Percentiles rank a stretch among this genome's conserved stretches.
phyloP scores from a whole-genome alignment of 2,329 filamentous ascomycete genomes.

The Emmonsia crescens region DNA sequence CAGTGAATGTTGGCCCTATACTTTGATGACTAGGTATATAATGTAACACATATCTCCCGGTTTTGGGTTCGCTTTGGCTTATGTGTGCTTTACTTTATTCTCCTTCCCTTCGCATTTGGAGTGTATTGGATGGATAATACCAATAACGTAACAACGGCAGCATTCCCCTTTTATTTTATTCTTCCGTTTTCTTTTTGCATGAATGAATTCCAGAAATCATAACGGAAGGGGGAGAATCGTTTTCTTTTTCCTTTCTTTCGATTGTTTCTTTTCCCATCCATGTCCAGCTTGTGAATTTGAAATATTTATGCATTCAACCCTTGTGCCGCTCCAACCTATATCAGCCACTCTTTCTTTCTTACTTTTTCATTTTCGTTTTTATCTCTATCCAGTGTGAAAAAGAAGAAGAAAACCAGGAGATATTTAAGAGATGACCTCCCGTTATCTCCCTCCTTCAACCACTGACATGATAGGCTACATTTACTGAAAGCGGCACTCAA shows the following conservation, averaged over 20 bases:
- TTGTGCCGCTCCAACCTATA: neutral
- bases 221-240: neutral
- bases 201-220: neutral
- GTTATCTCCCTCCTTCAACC: neutral
- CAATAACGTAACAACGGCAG: neutral
- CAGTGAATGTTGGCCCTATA: neutral
- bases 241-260: neutral
- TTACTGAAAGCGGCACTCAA: neutral
- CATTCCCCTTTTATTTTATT: neutral
- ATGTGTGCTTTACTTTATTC: neutral
- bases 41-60: neutral
- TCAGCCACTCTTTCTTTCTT: neutral
- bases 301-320: neutral
- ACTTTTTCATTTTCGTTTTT: neutral
- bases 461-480: neutral
- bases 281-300: neutral
- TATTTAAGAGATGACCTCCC: no score
- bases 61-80: neutral
- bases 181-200: neutral
- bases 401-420: neutral
- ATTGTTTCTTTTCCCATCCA: neutral
- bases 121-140: neutral
- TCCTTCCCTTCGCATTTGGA: neutral
- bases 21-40: neutral
- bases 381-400: neutral